Conservation (phyloP, 768 basidiomycete species). For the Russula sp. region DNA sequence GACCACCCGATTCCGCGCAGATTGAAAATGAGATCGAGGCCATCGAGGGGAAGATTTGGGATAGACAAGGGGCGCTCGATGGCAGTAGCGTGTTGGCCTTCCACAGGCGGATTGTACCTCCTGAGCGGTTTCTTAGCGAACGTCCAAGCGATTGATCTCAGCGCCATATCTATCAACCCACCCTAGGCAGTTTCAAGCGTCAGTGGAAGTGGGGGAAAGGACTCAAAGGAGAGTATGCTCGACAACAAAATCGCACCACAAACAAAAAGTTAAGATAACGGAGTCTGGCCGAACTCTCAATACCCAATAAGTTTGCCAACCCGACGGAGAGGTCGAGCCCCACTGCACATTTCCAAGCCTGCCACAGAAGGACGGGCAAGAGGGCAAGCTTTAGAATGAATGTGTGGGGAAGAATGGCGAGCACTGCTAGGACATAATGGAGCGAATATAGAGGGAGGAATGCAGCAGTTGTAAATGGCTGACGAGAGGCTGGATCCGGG, state of each 20-base stretch:
- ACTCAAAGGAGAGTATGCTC: too few species aligned
- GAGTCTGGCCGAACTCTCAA: constrained; percentile 7
- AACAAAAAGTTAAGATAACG: constrained; percentile 10
- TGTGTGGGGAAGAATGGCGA: constrained; percentile 23
- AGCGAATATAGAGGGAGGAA: constrained; percentile 12
- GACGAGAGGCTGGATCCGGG: constrained; percentile 18
- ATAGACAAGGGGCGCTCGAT: constrained; percentile 15
- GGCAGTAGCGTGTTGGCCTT: not conserved
- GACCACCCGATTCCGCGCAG: constrained; percentile 28
- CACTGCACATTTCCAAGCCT: constrained; percentile 14
- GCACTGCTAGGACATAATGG: constrained; percentile 21
- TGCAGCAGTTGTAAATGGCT: constrained; percentile 16
- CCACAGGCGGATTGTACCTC: constrained; percentile 6
- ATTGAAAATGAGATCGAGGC: constrained; percentile 20
- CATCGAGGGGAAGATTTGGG: constrained; percentile 21
- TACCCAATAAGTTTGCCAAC: not conserved
- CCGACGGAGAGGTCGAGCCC: constrained; percentile 10
- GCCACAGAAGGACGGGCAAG: constrained; percentile 16
- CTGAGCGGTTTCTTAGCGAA: constrained; percentile 6
- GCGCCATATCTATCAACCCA: not conserved
- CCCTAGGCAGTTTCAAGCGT: not conserved
- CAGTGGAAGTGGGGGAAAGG: too few species aligned
- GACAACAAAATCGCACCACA: constrained; percentile 15
- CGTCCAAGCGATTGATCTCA: constrained; percentile 22
- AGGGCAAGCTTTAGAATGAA: constrained; percentile 8